Evolutionary conservation across 2,329 filamentous ascomycete genomes (phyloP).

Genomic region (Penicillium brasilianum): DNA sequence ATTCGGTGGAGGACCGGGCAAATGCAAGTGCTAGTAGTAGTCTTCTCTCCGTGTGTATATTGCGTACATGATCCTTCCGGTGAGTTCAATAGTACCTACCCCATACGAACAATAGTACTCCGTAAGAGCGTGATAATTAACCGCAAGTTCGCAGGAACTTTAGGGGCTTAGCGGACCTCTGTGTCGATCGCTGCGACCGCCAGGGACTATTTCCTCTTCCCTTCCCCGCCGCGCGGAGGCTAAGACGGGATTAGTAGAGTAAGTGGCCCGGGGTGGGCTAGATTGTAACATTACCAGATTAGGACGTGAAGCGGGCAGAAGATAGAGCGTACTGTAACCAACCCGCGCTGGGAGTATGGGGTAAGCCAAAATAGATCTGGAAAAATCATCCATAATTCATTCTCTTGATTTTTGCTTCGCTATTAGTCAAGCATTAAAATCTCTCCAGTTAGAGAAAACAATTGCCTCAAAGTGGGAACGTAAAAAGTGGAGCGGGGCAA

Average conservation of each 20-base stretch:
- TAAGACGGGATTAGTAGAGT: not conserved
- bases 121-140: not conserved
- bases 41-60: no score
- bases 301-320: slow-evolving; percentile 6
- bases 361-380: slow-evolving; percentile 9
- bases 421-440: not conserved
- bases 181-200: not conserved
- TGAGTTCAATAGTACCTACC: not conserved
- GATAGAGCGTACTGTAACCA: not conserved
- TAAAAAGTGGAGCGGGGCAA: not conserved
- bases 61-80: not conserved
- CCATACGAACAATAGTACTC: not conserved
- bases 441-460: not conserved
- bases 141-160: not conserved
- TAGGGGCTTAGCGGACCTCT: not conserved
- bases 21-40: no score
- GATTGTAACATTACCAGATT: slow-evolving; percentile 8
- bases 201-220: slow-evolving; percentile 11
- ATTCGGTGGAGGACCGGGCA: not conserved
- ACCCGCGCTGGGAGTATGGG: slow-evolving; percentile 20
- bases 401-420: not conserved
- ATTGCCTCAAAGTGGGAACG: slow-evolving; percentile 9
- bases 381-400: not conserved
- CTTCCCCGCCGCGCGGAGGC: slow-evolving; percentile 1
- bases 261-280: not conserved